phyloP scores from a whole-genome alignment of 2,329 filamentous ascomycete species.

The Pestalotiopsis sp. region DNA sequence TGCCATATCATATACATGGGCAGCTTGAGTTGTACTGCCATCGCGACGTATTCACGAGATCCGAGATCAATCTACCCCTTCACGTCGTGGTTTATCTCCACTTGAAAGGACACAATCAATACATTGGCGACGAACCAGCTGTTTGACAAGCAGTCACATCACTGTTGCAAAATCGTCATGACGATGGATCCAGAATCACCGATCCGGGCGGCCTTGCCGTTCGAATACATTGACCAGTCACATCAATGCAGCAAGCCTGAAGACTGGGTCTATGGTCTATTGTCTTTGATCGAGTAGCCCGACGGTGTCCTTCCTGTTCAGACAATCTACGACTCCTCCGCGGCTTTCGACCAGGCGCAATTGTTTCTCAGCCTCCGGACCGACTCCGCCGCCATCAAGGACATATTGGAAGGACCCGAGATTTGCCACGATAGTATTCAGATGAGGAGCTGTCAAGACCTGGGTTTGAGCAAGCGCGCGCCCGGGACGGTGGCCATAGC shows the following conservation, averaged over 20 bases:
- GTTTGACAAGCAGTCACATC: neutral
- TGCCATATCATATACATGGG: slow-evolving; percentile 4
- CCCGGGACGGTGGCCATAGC: too few relatives aligned
- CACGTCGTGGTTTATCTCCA: neutral
- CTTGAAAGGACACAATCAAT: neutral
- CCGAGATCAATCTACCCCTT: neutral
- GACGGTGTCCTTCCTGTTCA: neutral
- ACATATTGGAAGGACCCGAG: neutral
- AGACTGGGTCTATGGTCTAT: neutral
- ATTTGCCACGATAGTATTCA: neutral
- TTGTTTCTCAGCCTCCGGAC: neutral
- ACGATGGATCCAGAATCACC: neutral
- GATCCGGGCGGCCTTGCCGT: neutral
- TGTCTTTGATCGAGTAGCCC: neutral
- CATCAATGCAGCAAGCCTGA: neutral
- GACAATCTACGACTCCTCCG: neutral
- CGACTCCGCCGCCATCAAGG: neutral
- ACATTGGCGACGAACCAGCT: neutral
- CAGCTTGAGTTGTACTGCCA: neutral
- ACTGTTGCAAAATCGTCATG: neutral
- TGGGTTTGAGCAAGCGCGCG: too few relatives aligned
- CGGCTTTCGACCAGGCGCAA: neutral
- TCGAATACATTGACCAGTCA: neutral
- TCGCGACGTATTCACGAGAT: neutral
- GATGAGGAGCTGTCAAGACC: neutral